phyloP scores from a whole-genome alignment of 1,139 yeast genomes.

The Hyphopichia buzzinii region DNA sequence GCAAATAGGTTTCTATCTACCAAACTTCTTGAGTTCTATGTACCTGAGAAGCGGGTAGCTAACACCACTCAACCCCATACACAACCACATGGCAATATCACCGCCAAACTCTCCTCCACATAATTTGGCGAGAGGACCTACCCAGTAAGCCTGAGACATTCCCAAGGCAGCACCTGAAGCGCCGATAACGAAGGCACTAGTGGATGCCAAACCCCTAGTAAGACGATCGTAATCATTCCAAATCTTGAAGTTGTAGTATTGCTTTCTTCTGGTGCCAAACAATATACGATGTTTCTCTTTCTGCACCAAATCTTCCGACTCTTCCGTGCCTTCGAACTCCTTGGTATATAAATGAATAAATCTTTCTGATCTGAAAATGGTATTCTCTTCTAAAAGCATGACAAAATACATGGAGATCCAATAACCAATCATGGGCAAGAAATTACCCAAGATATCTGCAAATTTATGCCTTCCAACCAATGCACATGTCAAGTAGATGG shows the following conservation, averaged over 20 bases:
- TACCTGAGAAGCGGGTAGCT: slow-evolving; percentile 58
- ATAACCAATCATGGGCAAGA: slow-evolving; percentile 28
- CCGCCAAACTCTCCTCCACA: slow-evolving; percentile 56
- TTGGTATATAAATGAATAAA: slow-evolving; percentile 49
- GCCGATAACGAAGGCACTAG: slow-evolving; percentile 22
- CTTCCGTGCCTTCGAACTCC: slow-evolving; percentile 38
- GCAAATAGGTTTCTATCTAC: slow-evolving; percentile 28
- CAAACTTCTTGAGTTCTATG: slow-evolving; percentile 50
- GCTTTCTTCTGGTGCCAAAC: slow-evolving; percentile 2
- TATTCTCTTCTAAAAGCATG: slow-evolving; percentile 22
- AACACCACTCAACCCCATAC: slow-evolving; percentile 61
- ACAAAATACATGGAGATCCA: slow-evolving; percentile 28
- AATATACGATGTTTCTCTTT: neutral
- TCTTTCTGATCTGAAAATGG: slow-evolving; percentile 32
- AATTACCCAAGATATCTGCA: slow-evolving; percentile 23
- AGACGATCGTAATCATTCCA: slow-evolving; percentile 57
- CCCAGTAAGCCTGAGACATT: slow-evolving; percentile 32
- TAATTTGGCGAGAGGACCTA: slow-evolving; percentile 29
- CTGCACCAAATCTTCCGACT: neutral
- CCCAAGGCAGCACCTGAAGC: slow-evolving; percentile 31
- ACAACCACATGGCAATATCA: slow-evolving; percentile 69
- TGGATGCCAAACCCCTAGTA: slow-evolving; percentile 28
- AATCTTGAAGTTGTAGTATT: slow-evolving; percentile 55
- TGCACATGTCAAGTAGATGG: slow-evolving; percentile 20
- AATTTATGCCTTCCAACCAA: slow-evolving; percentile 21